These are phyloP conservation scores for Lipomyces anomalus DNA, from an alignment of 805 yeast species.

Conservation along the genomic window DNA sequence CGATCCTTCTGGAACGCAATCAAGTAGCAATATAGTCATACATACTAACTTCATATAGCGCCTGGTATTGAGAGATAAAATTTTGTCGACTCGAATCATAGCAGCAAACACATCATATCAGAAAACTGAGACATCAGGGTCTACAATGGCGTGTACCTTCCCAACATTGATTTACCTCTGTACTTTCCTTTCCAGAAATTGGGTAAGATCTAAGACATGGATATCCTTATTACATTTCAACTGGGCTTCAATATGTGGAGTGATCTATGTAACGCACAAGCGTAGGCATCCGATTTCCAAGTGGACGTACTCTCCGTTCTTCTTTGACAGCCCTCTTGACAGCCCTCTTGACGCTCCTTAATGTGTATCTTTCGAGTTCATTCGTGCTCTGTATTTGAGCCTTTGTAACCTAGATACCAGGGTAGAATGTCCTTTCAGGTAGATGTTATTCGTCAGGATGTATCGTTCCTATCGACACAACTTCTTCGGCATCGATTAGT, in stretches of 20 bases:
- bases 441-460: slow-evolving; percentile 43
- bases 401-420: slow-evolving; percentile 37
- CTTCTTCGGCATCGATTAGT: slow-evolving; percentile 46
- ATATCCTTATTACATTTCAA: slow-evolving; percentile 47
- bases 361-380: too few relatives aligned
- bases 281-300: slow-evolving; percentile 49
- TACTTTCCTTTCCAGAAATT: slow-evolving; percentile 37
- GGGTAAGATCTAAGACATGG: slow-evolving; percentile 46
- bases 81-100: slow-evolving; percentile 45
- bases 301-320: slow-evolving; percentile 42
- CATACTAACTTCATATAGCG: slow-evolving; percentile 44
- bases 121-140: slow-evolving; percentile 42
- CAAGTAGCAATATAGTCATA: slow-evolving; percentile 48
- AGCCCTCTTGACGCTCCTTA: too few relatives aligned
- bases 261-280: slow-evolving; percentile 41
- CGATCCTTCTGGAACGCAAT: slow-evolving; percentile 46
- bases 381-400: slow-evolving; percentile 38
- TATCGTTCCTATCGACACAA: slow-evolving; percentile 43
- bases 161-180: slow-evolving; percentile 48
- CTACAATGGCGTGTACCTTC: slow-evolving; percentile 44
- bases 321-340: too few relatives aligned
- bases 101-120: slow-evolving; percentile 46
- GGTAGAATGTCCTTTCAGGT: slow-evolving; percentile 42
- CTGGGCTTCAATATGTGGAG: slow-evolving; percentile 35
- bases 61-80: slow-evolving; percentile 43